Conservation (phyloP, 805 yeast genomes). For the Pichia heedii region DNA sequence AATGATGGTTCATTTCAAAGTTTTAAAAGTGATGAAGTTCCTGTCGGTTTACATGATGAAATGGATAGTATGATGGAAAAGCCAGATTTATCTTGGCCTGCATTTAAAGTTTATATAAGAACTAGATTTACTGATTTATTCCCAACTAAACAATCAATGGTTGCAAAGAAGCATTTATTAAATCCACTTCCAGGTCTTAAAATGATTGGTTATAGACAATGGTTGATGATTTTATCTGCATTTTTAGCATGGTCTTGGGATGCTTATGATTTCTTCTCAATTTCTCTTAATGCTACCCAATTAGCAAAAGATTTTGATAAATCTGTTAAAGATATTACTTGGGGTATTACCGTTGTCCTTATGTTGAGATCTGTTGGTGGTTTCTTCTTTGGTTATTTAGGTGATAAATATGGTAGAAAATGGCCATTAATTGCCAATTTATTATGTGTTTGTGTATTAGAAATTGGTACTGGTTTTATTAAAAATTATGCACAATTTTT, state of each 20-base stretch:
- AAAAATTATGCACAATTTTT: constrained; percentile 47
- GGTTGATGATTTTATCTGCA: constrained; percentile 48
- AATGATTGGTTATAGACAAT: constrained; percentile 41
- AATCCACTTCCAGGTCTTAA: constrained; percentile 58
- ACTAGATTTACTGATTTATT: constrained; percentile 44
- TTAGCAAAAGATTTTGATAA: constrained; percentile 39
- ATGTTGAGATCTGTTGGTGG: constrained; percentile 67
- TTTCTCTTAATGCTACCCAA: constrained; percentile 40
- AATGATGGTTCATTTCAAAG: constrained; percentile 7
- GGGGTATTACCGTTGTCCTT: constrained; percentile 61
- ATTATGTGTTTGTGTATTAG: constrained; percentile 38
- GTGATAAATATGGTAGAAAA: constrained; percentile 55
- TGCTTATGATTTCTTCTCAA: constrained; percentile 55
- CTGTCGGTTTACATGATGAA: background rate
- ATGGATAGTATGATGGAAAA: constrained; percentile 9
- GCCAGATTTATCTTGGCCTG: constrained; percentile 25
- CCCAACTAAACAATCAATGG: constrained; percentile 34
- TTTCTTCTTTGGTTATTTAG: constrained; percentile 46
- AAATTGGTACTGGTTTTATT: constrained; percentile 58
- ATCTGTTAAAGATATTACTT: constrained; percentile 43
- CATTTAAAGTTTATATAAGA: constrained; percentile 30
- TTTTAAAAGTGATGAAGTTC: constrained; percentile 5
- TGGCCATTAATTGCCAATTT: constrained; percentile 46
- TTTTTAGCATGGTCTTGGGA: constrained; percentile 58
- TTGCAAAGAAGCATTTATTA: constrained; percentile 32